Conservation (phyloP, 2,329 filamentous ascomycete genomes). For the Nemania sp. region DNA sequence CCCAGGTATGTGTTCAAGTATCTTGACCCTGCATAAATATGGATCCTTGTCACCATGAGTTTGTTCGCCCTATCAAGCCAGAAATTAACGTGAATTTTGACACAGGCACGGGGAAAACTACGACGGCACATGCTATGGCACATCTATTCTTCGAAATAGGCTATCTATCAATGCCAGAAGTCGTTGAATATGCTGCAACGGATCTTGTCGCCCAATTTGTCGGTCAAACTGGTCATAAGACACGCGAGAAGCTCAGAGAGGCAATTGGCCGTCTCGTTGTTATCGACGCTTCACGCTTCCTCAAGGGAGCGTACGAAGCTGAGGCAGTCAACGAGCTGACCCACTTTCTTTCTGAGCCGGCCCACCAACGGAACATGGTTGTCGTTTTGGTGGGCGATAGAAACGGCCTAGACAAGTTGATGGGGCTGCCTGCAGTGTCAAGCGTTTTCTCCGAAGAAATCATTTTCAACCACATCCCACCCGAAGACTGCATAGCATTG, state of each 20-base stretch:
- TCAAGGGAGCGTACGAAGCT: not conserved
- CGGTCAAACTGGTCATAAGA: constrained; percentile 43
- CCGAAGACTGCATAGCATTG: not conserved
- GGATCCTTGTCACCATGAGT: too few relatives aligned
- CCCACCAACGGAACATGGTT: not conserved
- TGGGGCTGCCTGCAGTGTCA: not conserved
- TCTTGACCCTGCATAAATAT: not conserved
- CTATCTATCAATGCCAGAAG: constrained; percentile 62
- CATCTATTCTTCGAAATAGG: constrained; percentile 76
- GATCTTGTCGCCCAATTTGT: constrained; percentile 71
- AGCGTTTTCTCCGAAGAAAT: not conserved
- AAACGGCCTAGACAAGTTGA: not conserved
- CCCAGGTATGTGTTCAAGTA: not conserved
- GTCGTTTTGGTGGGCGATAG: not conserved
- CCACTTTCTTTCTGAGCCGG: not conserved
- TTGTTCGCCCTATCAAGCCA: not conserved
- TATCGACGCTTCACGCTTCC: not conserved
- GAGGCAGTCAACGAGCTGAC: not conserved
- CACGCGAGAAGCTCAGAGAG: not conserved
- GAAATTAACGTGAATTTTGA: not conserved
- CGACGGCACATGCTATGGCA: constrained; percentile 71
- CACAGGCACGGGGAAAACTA: constrained; percentile 61
- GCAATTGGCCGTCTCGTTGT: constrained; percentile 4
- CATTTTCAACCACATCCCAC: not conserved
- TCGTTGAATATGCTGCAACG: constrained; percentile 68